Base-by-base conservation (phyloP, 371 early-diverging fungal genomes). In the Mortierella sp. region DNA sequence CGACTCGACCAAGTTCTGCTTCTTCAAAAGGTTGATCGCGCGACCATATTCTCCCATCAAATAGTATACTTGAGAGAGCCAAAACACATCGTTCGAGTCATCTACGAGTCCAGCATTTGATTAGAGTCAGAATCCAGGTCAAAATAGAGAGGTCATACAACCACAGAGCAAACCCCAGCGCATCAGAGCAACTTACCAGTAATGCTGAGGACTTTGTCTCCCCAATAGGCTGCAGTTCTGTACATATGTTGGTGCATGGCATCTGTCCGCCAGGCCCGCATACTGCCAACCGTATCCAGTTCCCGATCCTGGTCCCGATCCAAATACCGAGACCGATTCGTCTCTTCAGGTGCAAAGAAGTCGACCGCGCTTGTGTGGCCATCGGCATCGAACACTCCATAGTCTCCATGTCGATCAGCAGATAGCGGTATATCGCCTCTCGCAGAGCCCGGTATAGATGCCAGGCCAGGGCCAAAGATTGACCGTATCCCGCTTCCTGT, bases 41-140 rank as follows among this genome's bases (percentile, higher is more conserved):
- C 94, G 83, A 32, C 90, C 90, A 77, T 92, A 94, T 80, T 95
- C 91, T 38, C 91, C 90, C 32, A 91, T 88, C 32, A 89, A 84
- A 79, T 90, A 93, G 75, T 93, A 94, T 3, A 89, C 89, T 56
- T 91, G 89, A 7, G 94, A 93, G 21, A 94, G 83, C 88, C 90
- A 89, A 76, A 91, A 93, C 11, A 90, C 88, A 75, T 95, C 94
- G 68, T 90, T 87, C 3, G 90, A 73, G 60, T 91, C 92, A 48
- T 90, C 94, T 93, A 80, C 35, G 72, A 27, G 27, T 21, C 18
- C 51, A 51, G 16, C 5, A 77, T 46, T 18, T 63, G 38, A 56
- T 58, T 48, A 38, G 27, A 27, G 74, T 44, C 32, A 27, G 48
- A 43, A 49, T 1, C 43, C 38, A 24, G 29, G 10, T n/a, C n/a